phyloP scores from a whole-genome alignment of 176 grass and related monocot genomes.

The Coix lacrymajobi region DNA sequence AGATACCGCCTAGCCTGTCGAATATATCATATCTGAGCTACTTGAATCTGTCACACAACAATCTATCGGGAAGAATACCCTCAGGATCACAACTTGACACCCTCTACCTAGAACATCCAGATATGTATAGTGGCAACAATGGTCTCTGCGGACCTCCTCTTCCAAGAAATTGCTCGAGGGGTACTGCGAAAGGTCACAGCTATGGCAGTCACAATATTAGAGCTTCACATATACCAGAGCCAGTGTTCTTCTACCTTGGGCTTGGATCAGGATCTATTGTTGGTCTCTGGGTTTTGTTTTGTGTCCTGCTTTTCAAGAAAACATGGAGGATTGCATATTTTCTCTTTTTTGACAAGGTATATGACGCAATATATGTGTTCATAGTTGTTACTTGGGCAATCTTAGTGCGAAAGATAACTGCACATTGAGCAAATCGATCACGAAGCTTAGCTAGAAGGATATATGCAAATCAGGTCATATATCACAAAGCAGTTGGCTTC shows the following conservation, averaged over 20 bases:
- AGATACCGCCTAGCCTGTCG: not conserved
- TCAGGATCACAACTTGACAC: conserved; percentile 26
- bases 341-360: not conserved
- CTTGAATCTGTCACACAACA: conserved; percentile 39
- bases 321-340: not conserved
- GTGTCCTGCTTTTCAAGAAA: not conserved
- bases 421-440: no score
- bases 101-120: not conserved
- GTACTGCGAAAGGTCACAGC: no score
- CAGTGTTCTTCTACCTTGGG: not conserved
- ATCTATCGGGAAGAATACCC: conserved; percentile 24
- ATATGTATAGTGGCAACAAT: conserved; percentile 15
- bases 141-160: not conserved
- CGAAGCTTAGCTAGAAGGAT: no score
- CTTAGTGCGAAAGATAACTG: no score
- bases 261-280: not conserved
- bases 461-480: no score
- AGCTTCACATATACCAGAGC: not conserved
- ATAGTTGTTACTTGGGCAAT: no score
- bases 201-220: no score
- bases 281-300: not conserved
- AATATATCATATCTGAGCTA: not conserved
- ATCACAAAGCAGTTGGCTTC: no score
- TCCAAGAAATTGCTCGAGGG: no score
- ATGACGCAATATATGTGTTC: no score